phyloP scores from a whole-genome alignment of 2,329 filamentous ascomycete species.

The Pseudonectria buxi region DNA sequence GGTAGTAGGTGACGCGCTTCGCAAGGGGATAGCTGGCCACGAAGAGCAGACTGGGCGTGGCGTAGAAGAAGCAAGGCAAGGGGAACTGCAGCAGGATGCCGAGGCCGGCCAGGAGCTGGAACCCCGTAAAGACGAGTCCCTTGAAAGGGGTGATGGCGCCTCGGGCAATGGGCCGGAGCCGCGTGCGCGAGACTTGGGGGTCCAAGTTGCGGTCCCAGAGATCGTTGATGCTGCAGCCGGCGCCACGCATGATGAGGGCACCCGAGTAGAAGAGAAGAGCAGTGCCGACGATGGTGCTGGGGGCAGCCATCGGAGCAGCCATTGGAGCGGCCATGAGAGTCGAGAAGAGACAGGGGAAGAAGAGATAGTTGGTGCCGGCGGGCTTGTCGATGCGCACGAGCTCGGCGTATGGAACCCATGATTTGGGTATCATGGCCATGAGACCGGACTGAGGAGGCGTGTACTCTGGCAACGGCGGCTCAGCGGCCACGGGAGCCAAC shows the following conservation, averaged over 20 bases:
- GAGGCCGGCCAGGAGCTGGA: constrained; percentile 66
- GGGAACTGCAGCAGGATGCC: constrained; percentile 73
- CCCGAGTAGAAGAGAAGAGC: constrained; percentile 66
- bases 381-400: constrained; percentile 77
- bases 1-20: constrained; percentile 82
- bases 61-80: constrained; percentile 66
- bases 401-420: constrained; percentile 75
- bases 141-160: constrained; percentile 65
- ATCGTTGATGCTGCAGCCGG: constrained; percentile 85
- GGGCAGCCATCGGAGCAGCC: constrained; percentile 51
- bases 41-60: constrained; percentile 64
- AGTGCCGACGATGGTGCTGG: constrained; percentile 56
- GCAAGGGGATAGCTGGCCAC: constrained; percentile 74
- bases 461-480: constrained; percentile 38
- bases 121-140: constrained; percentile 68
- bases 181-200: constrained; percentile 68
- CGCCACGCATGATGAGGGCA: constrained; percentile 78
- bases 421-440: constrained; percentile 59
- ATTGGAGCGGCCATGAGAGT: constrained; percentile 73
- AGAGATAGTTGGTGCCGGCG: constrained; percentile 75
- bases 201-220: constrained; percentile 86
- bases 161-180: constrained; percentile 72
- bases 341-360: constrained; percentile 79
- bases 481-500: constrained; percentile 8
- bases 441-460: constrained; percentile 64